Percentiles rank a stretch among this genome's conserved stretches.
Evolutionary conservation across 352 stramenopile genomes (phyloP).

Genomic region (Pythium phragmitis): DNA sequence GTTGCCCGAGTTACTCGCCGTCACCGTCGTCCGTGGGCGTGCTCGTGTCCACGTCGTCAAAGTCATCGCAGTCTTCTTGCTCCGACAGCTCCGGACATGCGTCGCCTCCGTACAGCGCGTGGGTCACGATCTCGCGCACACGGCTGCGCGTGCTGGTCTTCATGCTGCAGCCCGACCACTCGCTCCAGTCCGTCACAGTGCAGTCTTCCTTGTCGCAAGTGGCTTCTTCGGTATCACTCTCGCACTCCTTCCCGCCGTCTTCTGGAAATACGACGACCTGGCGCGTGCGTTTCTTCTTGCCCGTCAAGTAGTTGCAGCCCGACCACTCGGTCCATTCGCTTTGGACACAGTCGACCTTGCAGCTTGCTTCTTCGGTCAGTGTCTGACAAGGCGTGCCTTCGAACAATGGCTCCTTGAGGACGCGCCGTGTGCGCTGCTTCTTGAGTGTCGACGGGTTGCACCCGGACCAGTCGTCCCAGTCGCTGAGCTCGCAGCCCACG

Average conservation of each 20-base stretch:
- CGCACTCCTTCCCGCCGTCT: slow-evolving; percentile 31
- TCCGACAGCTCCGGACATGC: slow-evolving; percentile 32
- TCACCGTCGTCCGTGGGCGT: neutral
- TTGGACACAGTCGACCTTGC: slow-evolving; percentile 49
- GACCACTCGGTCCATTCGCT: slow-evolving; percentile 41
- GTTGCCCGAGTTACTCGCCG: no score
- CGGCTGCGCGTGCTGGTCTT: slow-evolving; percentile 39
- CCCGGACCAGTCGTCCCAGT: slow-evolving; percentile 49
- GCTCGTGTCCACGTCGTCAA: neutral
- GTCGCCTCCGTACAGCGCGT: slow-evolving; percentile 34
- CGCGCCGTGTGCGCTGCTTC: slow-evolving; percentile 40
- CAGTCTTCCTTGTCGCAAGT: slow-evolving; percentile 50
- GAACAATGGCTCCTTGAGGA: slow-evolving; percentile 35
- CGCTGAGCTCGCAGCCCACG: slow-evolving; percentile 39
- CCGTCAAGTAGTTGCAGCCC: slow-evolving; percentile 38
- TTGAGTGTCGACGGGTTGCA: slow-evolving; percentile 38
- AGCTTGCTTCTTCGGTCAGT: slow-evolving; percentile 29
- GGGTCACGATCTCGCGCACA: slow-evolving; percentile 35
- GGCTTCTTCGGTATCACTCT: slow-evolving; percentile 20
- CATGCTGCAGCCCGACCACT: slow-evolving; percentile 50
- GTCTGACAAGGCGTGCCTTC: slow-evolving; percentile 31
- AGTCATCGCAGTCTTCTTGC: slow-evolving; percentile 17
- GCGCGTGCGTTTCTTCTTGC: slow-evolving; percentile 44
- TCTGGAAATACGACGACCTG: slow-evolving; percentile 29
- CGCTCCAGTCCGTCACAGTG: slow-evolving; percentile 40